Conservation (phyloP, 371 early-diverging fungal species). For the Rhizopus delemar region DNA sequence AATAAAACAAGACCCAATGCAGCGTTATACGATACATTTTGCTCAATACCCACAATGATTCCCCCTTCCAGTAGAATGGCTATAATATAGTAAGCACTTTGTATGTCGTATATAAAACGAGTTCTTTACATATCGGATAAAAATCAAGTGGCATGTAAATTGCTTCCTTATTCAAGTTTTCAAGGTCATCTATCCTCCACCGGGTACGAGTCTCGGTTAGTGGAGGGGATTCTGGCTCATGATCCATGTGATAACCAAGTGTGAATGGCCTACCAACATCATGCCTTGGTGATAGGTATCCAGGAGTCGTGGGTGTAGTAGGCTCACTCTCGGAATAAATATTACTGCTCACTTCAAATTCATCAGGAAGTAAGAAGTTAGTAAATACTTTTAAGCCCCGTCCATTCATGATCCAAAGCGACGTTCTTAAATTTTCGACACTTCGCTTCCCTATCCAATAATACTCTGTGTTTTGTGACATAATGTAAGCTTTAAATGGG, state of each 20-base stretch:
- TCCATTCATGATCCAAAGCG: constrained; percentile 79
- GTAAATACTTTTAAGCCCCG: constrained; percentile 66
- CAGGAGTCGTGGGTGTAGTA: constrained; percentile 42
- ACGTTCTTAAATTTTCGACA: constrained; percentile 58
- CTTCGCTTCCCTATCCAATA: constrained; percentile 69
- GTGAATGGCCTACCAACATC: constrained; percentile 43
- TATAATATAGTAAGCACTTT: constrained; percentile 21
- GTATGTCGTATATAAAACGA: background rate
- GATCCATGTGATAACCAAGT: constrained; percentile 36
- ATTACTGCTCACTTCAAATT: constrained; percentile 33
- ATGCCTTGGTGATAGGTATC: constrained; percentile 22
- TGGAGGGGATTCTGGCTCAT: constrained; percentile 32
- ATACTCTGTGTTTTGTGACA: constrained; percentile 71
- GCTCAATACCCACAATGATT: constrained; percentile 78
- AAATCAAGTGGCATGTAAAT: constrained; percentile 73
- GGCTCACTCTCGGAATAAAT: constrained; percentile 38
- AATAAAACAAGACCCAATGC: constrained; percentile 64
- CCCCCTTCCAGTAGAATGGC: constrained; percentile 77
- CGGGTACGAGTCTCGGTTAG: constrained; percentile 28
- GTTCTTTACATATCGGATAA: constrained; percentile 71
- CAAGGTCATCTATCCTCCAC: constrained; percentile 48
- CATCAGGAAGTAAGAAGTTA: constrained; percentile 43
- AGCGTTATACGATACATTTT: constrained; percentile 59
- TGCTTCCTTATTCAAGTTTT: constrained; percentile 30
- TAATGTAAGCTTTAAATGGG: constrained; percentile 57